Conservation (phyloP, 2,329 filamentous ascomycete genomes). For the Fusarium oligoseptatum region DNA sequence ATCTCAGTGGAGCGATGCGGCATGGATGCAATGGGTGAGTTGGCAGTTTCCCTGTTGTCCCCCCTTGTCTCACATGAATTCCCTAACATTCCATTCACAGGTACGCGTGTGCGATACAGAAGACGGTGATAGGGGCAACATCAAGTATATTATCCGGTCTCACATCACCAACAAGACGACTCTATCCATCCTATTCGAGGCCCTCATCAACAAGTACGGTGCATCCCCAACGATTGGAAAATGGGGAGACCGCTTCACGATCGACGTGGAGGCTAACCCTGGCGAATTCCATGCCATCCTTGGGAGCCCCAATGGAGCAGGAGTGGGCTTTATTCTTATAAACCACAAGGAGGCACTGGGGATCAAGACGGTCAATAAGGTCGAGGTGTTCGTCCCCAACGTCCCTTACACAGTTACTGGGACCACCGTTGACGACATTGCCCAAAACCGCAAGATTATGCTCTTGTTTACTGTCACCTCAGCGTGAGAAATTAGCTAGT, state of each 20-base stretch:
- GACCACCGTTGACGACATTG: neutral
- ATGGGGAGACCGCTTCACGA: slow-evolving; percentile 5
- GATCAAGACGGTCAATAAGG: slow-evolving; percentile 10
- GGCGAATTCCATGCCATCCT: slow-evolving; percentile 12
- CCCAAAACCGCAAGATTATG: neutral
- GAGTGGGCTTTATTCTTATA: neutral
- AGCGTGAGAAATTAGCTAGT: too few species aligned
- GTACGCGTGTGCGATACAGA: too few species aligned
- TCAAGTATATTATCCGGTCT: slow-evolving; percentile 14
- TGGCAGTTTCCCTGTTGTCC: too few species aligned
- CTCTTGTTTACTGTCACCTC: neutral
- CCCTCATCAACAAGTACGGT: neutral
- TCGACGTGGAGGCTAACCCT: neutral
- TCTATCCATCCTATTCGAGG: slow-evolving; percentile 11
- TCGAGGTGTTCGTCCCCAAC: slow-evolving; percentile 19
- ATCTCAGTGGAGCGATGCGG: slow-evolving; percentile 11
- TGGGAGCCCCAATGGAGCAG: slow-evolving; percentile 16
- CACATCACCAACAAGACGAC: slow-evolving; percentile 1
- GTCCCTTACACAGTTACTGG: neutral
- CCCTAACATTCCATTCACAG: too few species aligned
- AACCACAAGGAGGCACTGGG: slow-evolving; percentile 17
- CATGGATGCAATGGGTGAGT: slow-evolving; percentile 22
- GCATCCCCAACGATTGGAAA: slow-evolving; percentile 4
- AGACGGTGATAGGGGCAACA: too few species aligned
- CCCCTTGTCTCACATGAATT: too few species aligned